A percentile compares a stretch with the other conserved stretches of the same genome.
phyloP scores from a whole-genome alignment of 306 rosid genomes.

The apple (Malus domestica) region ASM211411v1 NC_041803.1:3472501-3473000 shows the following conservation, averaged over 20 bases:
- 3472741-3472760: background rate
- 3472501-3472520: background rate
- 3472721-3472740: background rate
- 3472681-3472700: background rate
- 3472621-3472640: background rate
- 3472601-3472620: constrained; percentile 8
- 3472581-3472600: constrained; percentile 4
- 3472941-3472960: background rate
- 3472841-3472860: background rate
- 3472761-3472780: background rate
- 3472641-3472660: background rate
- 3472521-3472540: background rate
- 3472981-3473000: background rate
- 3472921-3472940: background rate
- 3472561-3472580: background rate
- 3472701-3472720: background rate
- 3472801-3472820: background rate
- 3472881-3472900: background rate
- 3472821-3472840: background rate
- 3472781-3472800: background rate
- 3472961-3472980: background rate
- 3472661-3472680: background rate
- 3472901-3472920: background rate
- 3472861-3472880: background rate
- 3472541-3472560: no score